Evolutionary conservation across 2,329 filamentous ascomycete species (phyloP).

Genomic region (Trichoderma lentiforme): DNA sequence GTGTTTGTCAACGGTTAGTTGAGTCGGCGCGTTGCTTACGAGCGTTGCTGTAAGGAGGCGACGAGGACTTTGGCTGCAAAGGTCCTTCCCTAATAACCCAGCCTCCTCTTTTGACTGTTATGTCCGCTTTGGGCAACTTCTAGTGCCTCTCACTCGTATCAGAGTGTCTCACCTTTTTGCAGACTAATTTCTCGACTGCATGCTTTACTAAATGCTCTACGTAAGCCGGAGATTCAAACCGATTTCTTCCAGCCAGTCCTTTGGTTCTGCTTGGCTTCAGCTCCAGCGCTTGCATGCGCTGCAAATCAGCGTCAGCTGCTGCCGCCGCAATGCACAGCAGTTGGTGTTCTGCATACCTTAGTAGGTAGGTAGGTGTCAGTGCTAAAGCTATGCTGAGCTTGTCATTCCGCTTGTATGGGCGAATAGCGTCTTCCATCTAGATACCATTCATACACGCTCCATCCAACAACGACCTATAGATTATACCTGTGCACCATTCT

Average conservation of each 20-base stretch:
- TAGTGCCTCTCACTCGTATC: slow-evolving; percentile 5
- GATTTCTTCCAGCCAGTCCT: neutral
- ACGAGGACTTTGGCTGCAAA: neutral
- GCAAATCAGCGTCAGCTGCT: neutral
- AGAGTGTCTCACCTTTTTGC: slow-evolving; percentile 10
- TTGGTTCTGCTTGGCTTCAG: neutral
- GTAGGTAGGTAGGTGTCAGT: neutral
- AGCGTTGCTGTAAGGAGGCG: neutral
- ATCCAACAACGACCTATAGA: neutral
- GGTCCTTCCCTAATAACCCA: neutral
- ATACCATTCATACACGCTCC: neutral
- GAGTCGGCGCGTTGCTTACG: neutral
- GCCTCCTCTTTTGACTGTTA: slow-evolving; percentile 11
- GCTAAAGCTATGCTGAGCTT: neutral
- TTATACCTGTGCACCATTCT: neutral
- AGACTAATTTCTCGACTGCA: slow-evolving; percentile 14
- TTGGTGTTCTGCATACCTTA: neutral
- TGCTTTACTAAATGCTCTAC: neutral
- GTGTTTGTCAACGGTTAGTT: neutral
- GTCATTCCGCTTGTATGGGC: neutral
- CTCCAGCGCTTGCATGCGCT: neutral
- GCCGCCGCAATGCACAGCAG: neutral
- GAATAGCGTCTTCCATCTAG: neutral
- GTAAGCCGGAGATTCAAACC: neutral
- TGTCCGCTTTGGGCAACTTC: slow-evolving; percentile 5